Evolutionary conservation across 495 filamentous ascomycete genomes (phyloP), one percentile per base, ranked within the genome.

Genomic region (Jackrogersella minutella): DNA sequence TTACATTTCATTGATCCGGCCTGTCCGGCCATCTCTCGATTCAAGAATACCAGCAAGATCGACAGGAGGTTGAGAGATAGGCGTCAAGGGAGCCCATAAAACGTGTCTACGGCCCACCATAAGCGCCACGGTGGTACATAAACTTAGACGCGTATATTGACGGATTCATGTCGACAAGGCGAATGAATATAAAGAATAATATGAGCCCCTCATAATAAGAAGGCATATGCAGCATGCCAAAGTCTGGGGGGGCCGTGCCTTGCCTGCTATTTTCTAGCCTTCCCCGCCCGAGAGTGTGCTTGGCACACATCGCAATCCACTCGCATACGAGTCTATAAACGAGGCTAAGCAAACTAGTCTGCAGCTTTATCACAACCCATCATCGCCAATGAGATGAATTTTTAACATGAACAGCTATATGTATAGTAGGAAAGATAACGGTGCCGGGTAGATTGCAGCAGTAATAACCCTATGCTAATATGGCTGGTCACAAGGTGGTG

Each of bases 211-310:
- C 22, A 51, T 66, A 31, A 51, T 7, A 33, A 59, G 22, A 53
- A 50, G 43, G 41, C 43, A 60, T 43, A 50, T 60, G 50, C 43
- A 49, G 51, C 52, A 33, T 47, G 46, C 65, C 49, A 36, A 57
- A 68, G 40, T 68, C 64, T 59, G 65, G 60, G 65, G 60, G 60
- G 44, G 16, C 36, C 34, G 17, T 49, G 49, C 39, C 58, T 53
- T 58, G 13, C 47, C 41, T 49, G 21, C n/a, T 52, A 19, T 37
- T 53, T 44, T 54, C 53, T 62, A 62, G 58, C n/a, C 40, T 37
- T n/a, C 52, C 36, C 54, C 58, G 24, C 49, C 34, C 47, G 30
- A 44, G 14, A 59, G 31, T 43, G 40, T 24, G 28, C 64, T 68
- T 62, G 58, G 64, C 58, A 40, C 17, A 55, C 28, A 58, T 24